Base-by-base conservation (phyloP, 306 rosid species). In the Carpinus fangiana region DNA sequence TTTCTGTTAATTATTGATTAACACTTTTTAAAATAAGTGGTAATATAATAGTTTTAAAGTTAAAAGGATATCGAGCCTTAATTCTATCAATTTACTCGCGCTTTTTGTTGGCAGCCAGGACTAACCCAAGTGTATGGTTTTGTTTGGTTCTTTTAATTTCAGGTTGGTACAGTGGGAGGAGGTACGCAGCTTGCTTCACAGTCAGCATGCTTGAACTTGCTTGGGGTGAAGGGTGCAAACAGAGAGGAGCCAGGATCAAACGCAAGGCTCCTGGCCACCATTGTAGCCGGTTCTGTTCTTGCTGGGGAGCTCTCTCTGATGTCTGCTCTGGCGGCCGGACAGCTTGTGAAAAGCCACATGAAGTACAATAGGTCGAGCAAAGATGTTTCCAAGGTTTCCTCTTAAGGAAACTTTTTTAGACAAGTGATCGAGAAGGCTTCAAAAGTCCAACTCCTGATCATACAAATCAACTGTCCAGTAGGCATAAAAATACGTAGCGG, bases 141-240 rank as follows among this genome's bases (percentile, higher is more conserved):
- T 23, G 26, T 23, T 23, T 23, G 26, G 26, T 23, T 52, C 26
- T 17, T 47, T 71, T 21, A 68, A 28, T 53, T 72, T 66, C 84
- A 91, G 98, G 98, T 95, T 43, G 98, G 98, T 4, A 95, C 98
- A 0, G 96, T 95, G 21, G 98, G 98, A 76, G 98, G 98, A 50
- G 98, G 98, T 6, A 95, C 98, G n/a, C 97, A 95, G 52, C 90
- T 95, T 0, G 95, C 98, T 13, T 92, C 98, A 3, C 98, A 95
- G 46, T 87, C 98, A 7, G 98, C 98, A 0, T 95, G 98, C 79
- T 84, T 95, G 60, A 95, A 92, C 80, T 76, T 92, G 61, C 93
- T 95, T 3, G 98, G 98, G 0, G 96, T 91, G 23, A 95, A 88
- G 87, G 98, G 98, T 34, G 98, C 98, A 0, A 84, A 88, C 88